Percentiles rank a stretch among this genome's conserved stretches.
Conservation (phyloP, 2,329 filamentous ascomycete genomes). For the Microcyclosporella mali region DNA sequence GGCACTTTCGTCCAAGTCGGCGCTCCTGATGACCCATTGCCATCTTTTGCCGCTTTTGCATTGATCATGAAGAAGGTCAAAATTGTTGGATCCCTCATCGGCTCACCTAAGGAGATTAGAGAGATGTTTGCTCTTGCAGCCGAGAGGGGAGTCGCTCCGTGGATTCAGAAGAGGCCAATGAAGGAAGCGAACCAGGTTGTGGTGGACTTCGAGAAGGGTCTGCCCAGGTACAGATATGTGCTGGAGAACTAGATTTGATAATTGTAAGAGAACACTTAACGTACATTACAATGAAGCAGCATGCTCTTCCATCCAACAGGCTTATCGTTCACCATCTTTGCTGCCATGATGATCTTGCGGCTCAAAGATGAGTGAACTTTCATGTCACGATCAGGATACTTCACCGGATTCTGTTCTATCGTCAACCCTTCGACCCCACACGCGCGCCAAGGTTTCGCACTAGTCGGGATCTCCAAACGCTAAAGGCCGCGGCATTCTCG, state of each 20-base stretch:
- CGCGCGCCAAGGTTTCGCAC: too few relatives aligned
- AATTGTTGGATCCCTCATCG: constrained; percentile 43
- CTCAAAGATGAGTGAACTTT: too few relatives aligned
- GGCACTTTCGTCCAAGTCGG: constrained; percentile 62
- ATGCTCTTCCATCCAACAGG: too few relatives aligned
- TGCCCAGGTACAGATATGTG: constrained; percentile 41
- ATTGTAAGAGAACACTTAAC: too few relatives aligned
- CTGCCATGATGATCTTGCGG: too few relatives aligned
- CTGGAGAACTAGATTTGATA: constrained; percentile 10
- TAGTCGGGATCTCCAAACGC: too few relatives aligned
- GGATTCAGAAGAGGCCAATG: constrained; percentile 57
- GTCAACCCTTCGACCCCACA: too few relatives aligned
- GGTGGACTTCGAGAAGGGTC: constrained; percentile 52
- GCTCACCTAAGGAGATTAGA: constrained; percentile 51
- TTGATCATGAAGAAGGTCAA: constrained; percentile 52
- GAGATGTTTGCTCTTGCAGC: constrained; percentile 58
- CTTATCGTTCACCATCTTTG: too few relatives aligned
- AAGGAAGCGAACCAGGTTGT: constrained; percentile 53
- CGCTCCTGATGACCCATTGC: constrained; percentile 53
- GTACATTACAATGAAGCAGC: too few relatives aligned
- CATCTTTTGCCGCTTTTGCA: constrained; percentile 51
- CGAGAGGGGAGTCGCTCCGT: constrained; percentile 52
- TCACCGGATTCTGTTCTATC: too few relatives aligned
- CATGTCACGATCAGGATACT: too few relatives aligned
- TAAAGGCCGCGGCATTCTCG: too few relatives aligned